Percentiles rank a stretch among this genome's conserved stretches.
Conservation (phyloP, 257 asterid species). For the Solanum raphanifolium region DNA sequence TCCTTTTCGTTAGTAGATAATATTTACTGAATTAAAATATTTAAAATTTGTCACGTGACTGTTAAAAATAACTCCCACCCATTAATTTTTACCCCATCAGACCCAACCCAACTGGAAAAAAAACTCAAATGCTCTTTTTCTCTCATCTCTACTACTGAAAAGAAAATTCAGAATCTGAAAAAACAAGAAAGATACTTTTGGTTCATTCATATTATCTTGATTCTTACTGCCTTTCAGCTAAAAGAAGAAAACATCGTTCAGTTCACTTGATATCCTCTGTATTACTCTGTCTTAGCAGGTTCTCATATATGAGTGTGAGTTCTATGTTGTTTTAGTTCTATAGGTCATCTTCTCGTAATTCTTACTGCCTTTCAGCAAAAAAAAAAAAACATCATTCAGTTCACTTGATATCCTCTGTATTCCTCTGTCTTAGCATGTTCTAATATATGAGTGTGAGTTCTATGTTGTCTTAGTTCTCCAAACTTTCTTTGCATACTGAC, state of each 20-base stretch:
- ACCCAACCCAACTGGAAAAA: neutral
- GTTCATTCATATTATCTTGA: neutral
- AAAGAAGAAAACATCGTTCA: neutral
- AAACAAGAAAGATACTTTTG: neutral
- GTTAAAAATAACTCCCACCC: neutral
- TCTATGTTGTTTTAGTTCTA: neutral
- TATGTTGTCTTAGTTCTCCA: neutral
- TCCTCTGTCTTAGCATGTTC: neutral
- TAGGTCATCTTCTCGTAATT: neutral
- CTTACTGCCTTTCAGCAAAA: neutral
- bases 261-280: neutral
- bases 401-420: neutral
- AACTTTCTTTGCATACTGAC: neutral
- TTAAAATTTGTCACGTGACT: neutral
- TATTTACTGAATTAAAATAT: neutral
- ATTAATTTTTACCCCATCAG: neutral
- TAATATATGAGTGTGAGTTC: neutral
- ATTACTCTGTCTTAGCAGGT: neutral
- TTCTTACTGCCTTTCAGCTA: neutral
- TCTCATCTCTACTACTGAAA: neutral
- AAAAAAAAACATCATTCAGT: neutral
- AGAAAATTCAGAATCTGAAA: neutral
- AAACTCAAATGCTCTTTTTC: neutral
- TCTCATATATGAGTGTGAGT: neutral
- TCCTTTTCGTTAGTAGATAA: neutral